These are phyloP conservation scores for Carex kokanica DNA, from an alignment of 176 grass and related monocot genomes.

Conservation along the genomic window DNA sequence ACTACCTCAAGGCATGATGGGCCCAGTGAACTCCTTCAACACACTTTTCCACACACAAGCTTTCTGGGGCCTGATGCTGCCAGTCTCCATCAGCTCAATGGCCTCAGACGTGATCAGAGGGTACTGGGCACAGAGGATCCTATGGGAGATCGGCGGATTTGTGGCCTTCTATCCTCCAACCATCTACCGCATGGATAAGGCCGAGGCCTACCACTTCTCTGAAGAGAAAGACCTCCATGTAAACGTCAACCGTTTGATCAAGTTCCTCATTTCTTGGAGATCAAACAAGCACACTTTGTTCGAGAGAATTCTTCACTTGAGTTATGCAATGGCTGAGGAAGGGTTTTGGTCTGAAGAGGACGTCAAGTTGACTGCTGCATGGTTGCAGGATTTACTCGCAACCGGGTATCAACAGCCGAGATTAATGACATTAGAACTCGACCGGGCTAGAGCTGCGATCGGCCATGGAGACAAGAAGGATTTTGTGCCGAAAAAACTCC, in stretches of 20 bases:
- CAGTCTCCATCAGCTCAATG: conserved; percentile 91
- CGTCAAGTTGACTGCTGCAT: conserved; percentile 78
- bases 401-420: conserved; percentile 89
- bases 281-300: conserved; percentile 80
- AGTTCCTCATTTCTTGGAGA: conserved; percentile 81
- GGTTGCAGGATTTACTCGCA: conserved; percentile 86
- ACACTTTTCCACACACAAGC: conserved; percentile 85
- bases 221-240: conserved; percentile 98
- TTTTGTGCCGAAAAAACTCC: conserved; percentile 92
- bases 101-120: conserved; percentile 93
- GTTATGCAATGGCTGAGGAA: conserved; percentile 93
- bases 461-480: conserved; percentile 89
- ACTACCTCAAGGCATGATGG: conserved; percentile 88
- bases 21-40: conserved; percentile 90
- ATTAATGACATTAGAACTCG: conserved; percentile 87
- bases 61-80: conserved; percentile 96
- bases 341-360: conserved; percentile 91
- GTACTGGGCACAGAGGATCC: conserved; percentile 83
- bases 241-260: conserved; percentile 83
- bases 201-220: conserved; percentile 61
- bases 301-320: conserved; percentile 85
- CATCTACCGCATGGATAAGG: conserved; percentile 76
- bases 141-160: conserved; percentile 96
- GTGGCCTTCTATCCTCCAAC: conserved; percentile 87
- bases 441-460: conserved; percentile 73